Evolutionary conservation across 108 stramenopile species (phyloP).

Genomic region (Parmales sp.): DNA sequence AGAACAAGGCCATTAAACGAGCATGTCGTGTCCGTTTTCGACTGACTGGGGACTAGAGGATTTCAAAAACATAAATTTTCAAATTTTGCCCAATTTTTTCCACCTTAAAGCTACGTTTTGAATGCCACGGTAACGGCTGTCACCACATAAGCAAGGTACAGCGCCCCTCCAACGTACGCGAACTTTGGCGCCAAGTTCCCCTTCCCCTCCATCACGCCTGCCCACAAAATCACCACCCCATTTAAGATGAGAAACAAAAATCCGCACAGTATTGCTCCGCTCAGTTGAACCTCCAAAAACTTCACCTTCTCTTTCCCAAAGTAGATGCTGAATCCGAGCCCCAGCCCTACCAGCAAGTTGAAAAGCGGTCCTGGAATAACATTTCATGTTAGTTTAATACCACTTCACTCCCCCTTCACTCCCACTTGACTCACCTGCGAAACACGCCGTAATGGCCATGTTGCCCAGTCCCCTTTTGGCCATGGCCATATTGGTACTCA

Average conservation of each 20-base stretch:
- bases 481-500: conserved; percentile 83
- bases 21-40: too few relatives aligned
- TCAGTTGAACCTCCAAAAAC: conserved; percentile 26
- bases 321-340: conserved; percentile 41
- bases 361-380: conserved; percentile 91
- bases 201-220: conserved; percentile 26
- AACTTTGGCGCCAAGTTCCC: conserved; percentile 45
- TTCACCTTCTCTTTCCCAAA: conserved; percentile 16
- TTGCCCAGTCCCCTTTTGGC: conserved; percentile 82
- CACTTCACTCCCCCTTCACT: neutral
- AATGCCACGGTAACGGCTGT: conserved; percentile 30
- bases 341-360: conserved; percentile 74
- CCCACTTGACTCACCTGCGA: conserved; percentile 15
- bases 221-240: conserved; percentile 23
- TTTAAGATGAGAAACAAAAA: conserved; percentile 36
- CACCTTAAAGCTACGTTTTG: too few relatives aligned
- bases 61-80: too few relatives aligned
- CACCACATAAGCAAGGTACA: conserved; percentile 34
- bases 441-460: conserved; percentile 54
- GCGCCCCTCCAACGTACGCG: conserved; percentile 41
- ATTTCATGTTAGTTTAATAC: conserved; percentile 37
- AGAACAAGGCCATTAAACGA: too few relatives aligned
- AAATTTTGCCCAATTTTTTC: too few relatives aligned
- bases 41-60: too few relatives aligned
- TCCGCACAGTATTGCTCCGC: conserved; percentile 28